Base-by-base conservation (phyloP, 2,329 filamentous ascomycete species). In the Periconia sp. region DNA sequence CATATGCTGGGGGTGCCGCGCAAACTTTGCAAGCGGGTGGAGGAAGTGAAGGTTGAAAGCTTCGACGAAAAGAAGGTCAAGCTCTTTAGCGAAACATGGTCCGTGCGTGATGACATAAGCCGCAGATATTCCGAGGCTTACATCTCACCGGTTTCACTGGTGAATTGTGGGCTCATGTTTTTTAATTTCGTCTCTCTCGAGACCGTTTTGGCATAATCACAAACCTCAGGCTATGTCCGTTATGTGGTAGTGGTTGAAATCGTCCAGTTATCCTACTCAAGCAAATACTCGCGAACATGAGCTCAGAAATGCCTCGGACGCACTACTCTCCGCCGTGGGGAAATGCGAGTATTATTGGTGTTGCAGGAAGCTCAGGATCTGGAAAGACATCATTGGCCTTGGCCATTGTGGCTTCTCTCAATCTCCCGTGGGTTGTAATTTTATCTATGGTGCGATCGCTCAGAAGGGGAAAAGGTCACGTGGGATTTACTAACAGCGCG, bases 361-460 rank as follows among this genome's bases (percentile, higher is more conserved):
- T 99, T 65, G 93, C 94, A 60, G 94, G 94, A 37, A 94, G 91
- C 75, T 97, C 93, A 27, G 94, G 94, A 41, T 97, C 93, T 23
- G 87, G 93, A 53, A 99, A 99, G 80, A 97, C 93, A 7, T 97
- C 92, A 7, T 79, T 99, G 50, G 92, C 94, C 31, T 85, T 95
- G 71, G 91, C 93, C 59, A 96, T 99, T 64, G 90, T 97, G 60
- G 88, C 85, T 65, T 88, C 90, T 66, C 79, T 99, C 65, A 96
- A 94, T 75, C 79, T 99, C 59, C 94, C 94, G 52, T 99, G 94
- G 93, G 94, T 99, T 57, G 92, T 97, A 47, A 97, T 99, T 75
- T 77, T 99, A 65, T 96, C 92, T 41, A 97, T 99, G 88, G 91
- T 93, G 82, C 67, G 14, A 13, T 7, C 15, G 9, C 14, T 31